Evolutionary conservation across 2,329 filamentous ascomycete genomes (phyloP).

Genomic region (Cladobotryum mycophilum): DNA sequence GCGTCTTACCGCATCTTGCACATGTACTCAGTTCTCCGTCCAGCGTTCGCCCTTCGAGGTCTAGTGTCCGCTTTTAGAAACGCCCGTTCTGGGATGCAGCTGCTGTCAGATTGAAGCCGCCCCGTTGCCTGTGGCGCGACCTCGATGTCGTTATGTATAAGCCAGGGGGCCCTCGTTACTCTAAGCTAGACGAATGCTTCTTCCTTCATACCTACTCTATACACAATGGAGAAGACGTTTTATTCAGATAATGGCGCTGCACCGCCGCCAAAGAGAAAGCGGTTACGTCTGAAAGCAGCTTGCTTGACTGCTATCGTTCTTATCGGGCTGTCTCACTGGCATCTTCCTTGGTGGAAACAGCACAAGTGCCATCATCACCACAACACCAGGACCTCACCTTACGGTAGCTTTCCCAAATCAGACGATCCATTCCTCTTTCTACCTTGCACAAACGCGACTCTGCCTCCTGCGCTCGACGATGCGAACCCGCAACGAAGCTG

Average conservation of each 20-base stretch:
- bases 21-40: no score
- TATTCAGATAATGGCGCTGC: not conserved
- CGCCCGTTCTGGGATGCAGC: no score
- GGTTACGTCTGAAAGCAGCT: slow-evolving; percentile 1
- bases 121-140: no score
- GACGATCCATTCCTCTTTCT: slow-evolving; percentile 42
- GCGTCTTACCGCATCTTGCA: no score
- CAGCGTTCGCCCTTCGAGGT: no score
- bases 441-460: slow-evolving; percentile 38
- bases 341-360: slow-evolving; percentile 4
- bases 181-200: not conserved
- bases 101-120: no score
- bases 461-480: slow-evolving; percentile 37
- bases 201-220: not conserved
- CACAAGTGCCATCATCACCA: slow-evolving; percentile 7
- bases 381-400: slow-evolving; percentile 6
- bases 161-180: no score
- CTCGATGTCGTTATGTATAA: no score
- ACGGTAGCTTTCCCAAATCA: slow-evolving; percentile 30
- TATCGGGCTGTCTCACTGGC: slow-evolving; percentile 1
- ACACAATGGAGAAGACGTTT: not conserved
- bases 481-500: slow-evolving; percentile 30
- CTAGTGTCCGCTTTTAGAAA: no score
- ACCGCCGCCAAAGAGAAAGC: not conserved
- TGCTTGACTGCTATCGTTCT: slow-evolving; percentile 1